Conservation (phyloP, 169 alveolate genomes). For the Plasmodium cynomolgi region DNA sequence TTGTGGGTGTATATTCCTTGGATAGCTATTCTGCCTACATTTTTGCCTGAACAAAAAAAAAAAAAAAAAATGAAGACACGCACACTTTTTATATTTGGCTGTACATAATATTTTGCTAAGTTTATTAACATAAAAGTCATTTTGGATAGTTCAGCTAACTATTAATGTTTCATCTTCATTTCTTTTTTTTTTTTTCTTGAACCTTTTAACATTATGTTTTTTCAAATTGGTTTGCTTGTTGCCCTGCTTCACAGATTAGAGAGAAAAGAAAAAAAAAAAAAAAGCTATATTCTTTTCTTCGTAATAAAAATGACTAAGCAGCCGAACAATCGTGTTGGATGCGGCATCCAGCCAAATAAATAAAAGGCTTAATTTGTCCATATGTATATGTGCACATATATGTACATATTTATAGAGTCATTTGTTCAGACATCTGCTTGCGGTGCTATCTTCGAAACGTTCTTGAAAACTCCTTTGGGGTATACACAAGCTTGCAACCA, state of each 20-base stretch:
- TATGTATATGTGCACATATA: conserved; percentile 5
- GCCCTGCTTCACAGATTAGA: background rate
- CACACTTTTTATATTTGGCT: background rate
- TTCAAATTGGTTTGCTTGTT: background rate
- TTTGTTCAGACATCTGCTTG: background rate
- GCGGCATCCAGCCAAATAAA: background rate
- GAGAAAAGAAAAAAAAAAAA: background rate
- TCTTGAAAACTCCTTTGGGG: conserved; percentile 6
- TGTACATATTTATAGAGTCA: background rate
- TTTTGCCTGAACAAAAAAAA: conserved; percentile 6
- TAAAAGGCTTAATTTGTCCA: background rate
- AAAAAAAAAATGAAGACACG: conserved; percentile 7
- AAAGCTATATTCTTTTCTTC: conserved; percentile 3
- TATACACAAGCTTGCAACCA: background rate
- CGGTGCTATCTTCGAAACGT: background rate
- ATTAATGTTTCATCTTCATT: background rate
- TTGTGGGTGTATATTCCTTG: conserved; percentile 8
- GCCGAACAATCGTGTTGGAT: background rate
- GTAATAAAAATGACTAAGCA: background rate
- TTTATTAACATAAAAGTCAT: conserved; percentile 39
- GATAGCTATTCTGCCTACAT: conserved; percentile 7
- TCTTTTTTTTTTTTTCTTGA: conserved; percentile 34
- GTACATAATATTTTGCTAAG: conserved; percentile 5
- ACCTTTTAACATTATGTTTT: background rate
- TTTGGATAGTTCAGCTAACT: conserved; percentile 35